Conservation (phyloP, 805 yeast genomes). For the Wickerhamomyces kurtzmanii region DNA sequence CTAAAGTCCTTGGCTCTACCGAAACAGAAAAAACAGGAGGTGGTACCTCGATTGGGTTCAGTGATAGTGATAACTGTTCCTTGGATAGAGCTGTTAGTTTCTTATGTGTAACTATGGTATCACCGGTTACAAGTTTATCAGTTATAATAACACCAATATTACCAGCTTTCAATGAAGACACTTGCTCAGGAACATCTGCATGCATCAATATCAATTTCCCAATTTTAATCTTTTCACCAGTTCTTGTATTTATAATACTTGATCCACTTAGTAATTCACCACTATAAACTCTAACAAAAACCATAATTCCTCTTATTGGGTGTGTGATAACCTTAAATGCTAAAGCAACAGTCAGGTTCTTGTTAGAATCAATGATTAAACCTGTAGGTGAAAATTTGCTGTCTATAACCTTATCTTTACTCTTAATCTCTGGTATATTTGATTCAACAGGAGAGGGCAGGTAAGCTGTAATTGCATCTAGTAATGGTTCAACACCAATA, state of each 20-base stretch:
- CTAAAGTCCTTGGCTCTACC: conserved; percentile 73
- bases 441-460: conserved; percentile 77
- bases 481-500: conserved; percentile 89
- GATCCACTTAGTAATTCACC: conserved; percentile 62
- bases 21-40: conserved; percentile 89
- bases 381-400: conserved; percentile 33
- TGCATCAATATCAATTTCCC: conserved; percentile 74
- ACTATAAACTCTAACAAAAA: conserved; percentile 80
- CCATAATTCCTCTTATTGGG: conserved; percentile 72
- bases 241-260: conserved; percentile 57
- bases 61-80: conserved; percentile 31
- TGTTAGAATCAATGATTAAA: conserved; percentile 41
- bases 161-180: conserved; percentile 54
- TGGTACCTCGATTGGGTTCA: conserved; percentile 76
- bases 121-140: conserved; percentile 78
- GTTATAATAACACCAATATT: conserved; percentile 71
- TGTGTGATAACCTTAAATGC: conserved; percentile 92
- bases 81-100: conserved; percentile 39
- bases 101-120: conserved; percentile 66
- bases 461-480: conserved; percentile 73
- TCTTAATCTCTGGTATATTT: conserved; percentile 40
- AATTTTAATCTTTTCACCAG: conserved; percentile 55
- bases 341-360: conserved; percentile 61
- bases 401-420: conserved; percentile 19
- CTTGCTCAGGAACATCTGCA: conserved; percentile 78